These are phyloP conservation scores for Aspergillus haitiensis DNA, from an alignment of 495 filamentous ascomycete genomes.

Conservation along the genomic window DNA sequence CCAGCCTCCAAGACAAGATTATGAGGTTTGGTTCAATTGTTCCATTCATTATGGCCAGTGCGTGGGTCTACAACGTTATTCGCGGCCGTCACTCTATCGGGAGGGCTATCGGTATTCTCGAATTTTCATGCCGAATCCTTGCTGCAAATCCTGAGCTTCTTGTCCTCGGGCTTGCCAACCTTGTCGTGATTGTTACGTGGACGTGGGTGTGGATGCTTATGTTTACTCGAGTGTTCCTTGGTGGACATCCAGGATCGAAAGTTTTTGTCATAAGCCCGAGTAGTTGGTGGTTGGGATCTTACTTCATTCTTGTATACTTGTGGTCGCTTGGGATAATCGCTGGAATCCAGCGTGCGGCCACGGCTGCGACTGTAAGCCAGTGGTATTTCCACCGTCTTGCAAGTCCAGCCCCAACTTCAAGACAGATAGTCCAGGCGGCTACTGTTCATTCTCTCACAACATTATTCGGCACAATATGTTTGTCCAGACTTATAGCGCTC, in stretches of 20 bases:
- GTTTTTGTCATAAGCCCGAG: constrained; percentile 78
- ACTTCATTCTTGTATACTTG: constrained; percentile 89
- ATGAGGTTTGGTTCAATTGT: constrained; percentile 87
- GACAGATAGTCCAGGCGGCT: constrained; percentile 78
- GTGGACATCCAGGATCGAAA: constrained; percentile 67
- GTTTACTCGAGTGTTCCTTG: constrained; percentile 93
- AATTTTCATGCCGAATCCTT: constrained; percentile 86
- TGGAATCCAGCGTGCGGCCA: constrained; percentile 85
- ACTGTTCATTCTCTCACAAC: constrained; percentile 75
- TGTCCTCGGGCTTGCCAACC: constrained; percentile 73
- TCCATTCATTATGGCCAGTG: constrained; percentile 67
- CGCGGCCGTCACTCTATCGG: constrained; percentile 75
- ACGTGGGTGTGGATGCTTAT: constrained; percentile 96
- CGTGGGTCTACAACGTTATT: constrained; percentile 82
- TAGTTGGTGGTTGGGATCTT: constrained; percentile 88
- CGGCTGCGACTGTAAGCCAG: constrained; percentile 92
- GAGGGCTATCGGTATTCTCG: constrained; percentile 80
- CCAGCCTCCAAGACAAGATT: constrained; percentile 75
- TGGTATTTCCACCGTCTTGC: constrained; percentile 98
- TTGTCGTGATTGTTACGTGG: constrained; percentile 77
- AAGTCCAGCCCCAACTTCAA: constrained; percentile 70
- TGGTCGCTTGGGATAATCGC: constrained; percentile 88
- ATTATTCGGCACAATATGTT: constrained; percentile 88
- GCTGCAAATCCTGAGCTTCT: constrained; percentile 80
- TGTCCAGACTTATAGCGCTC: constrained; percentile 77